These are phyloP conservation scores for Inga leiocalycina DNA, from an alignment of 306 rosid species.

Conservation along the genomic window DNA sequence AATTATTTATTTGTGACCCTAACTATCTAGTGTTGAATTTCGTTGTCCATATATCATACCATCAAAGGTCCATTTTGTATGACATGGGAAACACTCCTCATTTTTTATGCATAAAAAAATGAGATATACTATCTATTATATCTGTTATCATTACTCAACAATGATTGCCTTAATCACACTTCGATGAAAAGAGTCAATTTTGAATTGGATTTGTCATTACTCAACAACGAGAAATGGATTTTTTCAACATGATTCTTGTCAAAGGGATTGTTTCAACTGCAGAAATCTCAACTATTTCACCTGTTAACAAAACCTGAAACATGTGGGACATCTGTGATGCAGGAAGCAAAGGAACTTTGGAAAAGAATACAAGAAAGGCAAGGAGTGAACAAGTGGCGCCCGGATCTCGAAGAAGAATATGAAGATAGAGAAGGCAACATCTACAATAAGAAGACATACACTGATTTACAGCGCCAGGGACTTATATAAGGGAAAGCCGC, in stretches of 20 bases:
- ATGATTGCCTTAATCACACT: neutral
- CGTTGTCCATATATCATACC: neutral
- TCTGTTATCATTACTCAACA: neutral
- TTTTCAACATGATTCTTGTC: neutral
- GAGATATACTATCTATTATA: neutral
- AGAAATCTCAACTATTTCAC: neutral
- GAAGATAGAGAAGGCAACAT: slow-evolving; percentile 98
- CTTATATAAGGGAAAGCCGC: slow-evolving; percentile 53
- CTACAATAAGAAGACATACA: slow-evolving; percentile 91
- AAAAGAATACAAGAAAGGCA: slow-evolving; percentile 87
- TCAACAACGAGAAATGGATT: neutral
- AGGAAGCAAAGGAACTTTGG: slow-evolving; percentile 98
- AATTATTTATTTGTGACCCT: neutral
- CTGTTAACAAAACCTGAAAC: neutral
- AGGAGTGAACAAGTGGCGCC: slow-evolving; percentile 97
- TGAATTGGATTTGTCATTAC: neutral
- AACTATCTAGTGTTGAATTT: neutral
- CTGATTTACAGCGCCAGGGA: slow-evolving; percentile 98
- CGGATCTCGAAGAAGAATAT: slow-evolving; percentile 97
- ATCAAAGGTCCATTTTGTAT: neutral
- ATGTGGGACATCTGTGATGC: slow-evolving; percentile 31
- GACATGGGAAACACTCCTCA: neutral
- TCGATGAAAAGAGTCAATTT: neutral
- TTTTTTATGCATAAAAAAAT: neutral
- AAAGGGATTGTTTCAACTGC: neutral